phyloP scores from a whole-genome alignment of 768 basidiomycete genomes.

The Gymnopilus junonius region DNA sequence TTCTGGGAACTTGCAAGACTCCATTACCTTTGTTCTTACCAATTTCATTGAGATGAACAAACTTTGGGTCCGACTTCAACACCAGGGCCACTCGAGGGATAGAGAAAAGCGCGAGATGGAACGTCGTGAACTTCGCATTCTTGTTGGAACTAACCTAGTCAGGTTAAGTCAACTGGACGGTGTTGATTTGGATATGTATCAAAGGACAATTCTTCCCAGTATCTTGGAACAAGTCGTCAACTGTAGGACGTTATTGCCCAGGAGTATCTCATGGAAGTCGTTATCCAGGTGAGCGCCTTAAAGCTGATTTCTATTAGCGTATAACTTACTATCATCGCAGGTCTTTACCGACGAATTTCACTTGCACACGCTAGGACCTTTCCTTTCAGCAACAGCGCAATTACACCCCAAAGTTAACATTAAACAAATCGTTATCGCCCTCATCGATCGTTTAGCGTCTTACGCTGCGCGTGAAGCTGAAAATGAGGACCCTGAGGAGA shows the following conservation, averaged over 20 bases:
- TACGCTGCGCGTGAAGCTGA: slow-evolving; percentile 98
- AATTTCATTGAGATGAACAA: slow-evolving; percentile 99
- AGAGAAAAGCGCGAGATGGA: slow-evolving; percentile 98
- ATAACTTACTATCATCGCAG: slow-evolving; percentile 40
- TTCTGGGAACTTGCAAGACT: slow-evolving; percentile 90
- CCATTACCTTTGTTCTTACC: slow-evolving; percentile 92
- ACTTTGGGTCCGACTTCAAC: slow-evolving; percentile 97
- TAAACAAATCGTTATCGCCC: slow-evolving; percentile 96
- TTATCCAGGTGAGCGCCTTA: slow-evolving; percentile 78
- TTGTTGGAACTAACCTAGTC: slow-evolving; percentile 98
- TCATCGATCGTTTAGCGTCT: slow-evolving; percentile 94
- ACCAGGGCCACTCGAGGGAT: slow-evolving; percentile 96
- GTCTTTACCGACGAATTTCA: slow-evolving; percentile 99
- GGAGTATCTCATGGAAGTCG: slow-evolving; percentile 99
- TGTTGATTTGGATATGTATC: slow-evolving; percentile 93
- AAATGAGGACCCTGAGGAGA: slow-evolving; percentile 94
- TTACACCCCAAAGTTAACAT: slow-evolving; percentile 98
- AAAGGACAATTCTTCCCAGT: slow-evolving; percentile 82
- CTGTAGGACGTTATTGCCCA: slow-evolving; percentile 98
- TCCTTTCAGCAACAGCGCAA: slow-evolving; percentile 94
- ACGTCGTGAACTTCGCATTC: slow-evolving; percentile 90
- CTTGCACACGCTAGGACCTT: slow-evolving; percentile 92
- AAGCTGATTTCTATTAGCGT: not conserved
- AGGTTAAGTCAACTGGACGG: slow-evolving; percentile 95
- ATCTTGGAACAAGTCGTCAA: slow-evolving; percentile 97